phyloP scores from a whole-genome alignment of 2,329 filamentous ascomycete species.

The Exophiala xenobiotica region DNA sequence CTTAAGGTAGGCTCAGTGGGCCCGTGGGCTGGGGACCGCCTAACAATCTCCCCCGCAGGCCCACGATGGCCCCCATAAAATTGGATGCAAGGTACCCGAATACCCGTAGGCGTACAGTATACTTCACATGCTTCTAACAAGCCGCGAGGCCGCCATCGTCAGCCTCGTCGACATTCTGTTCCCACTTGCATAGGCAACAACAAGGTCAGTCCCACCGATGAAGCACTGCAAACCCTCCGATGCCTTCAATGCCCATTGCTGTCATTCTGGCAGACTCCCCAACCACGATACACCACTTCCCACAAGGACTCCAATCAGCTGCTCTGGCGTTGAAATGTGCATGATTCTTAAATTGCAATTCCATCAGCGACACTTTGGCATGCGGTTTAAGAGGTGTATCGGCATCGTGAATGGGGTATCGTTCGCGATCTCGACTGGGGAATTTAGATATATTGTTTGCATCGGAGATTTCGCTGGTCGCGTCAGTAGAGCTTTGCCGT shows the following conservation, averaged over 20 bases:
- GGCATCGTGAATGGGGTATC: constrained; percentile 23
- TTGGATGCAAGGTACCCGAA: constrained; percentile 7
- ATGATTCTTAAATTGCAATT: constrained; percentile 21
- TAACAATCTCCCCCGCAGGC: too few species aligned
- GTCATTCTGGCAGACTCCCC: constrained; percentile 20
- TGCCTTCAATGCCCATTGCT: constrained; percentile 4
- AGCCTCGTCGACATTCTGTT: neutral
- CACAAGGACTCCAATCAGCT: constrained; percentile 29
- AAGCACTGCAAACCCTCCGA: constrained; percentile 21
- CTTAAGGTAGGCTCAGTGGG: too few species aligned
- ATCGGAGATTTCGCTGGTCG: constrained; percentile 17
- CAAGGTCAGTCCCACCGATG: constrained; percentile 11
- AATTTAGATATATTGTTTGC: neutral
- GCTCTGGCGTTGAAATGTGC: constrained; percentile 20
- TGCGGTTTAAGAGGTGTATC: constrained; percentile 20
- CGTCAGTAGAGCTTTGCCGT: constrained; percentile 16
- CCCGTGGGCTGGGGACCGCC: too few species aligned
- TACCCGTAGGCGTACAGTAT: neutral
- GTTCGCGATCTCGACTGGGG: constrained; percentile 11
- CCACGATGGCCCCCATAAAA: too few species aligned
- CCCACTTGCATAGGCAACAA: neutral
- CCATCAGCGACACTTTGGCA: constrained; percentile 10
- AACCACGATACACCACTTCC: constrained; percentile 29
- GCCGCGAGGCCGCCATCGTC: neutral
- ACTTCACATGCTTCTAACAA: too few species aligned